Conservation (phyloP, 495 filamentous ascomycete genomes). For the Aspergillus biplanus region DNA sequence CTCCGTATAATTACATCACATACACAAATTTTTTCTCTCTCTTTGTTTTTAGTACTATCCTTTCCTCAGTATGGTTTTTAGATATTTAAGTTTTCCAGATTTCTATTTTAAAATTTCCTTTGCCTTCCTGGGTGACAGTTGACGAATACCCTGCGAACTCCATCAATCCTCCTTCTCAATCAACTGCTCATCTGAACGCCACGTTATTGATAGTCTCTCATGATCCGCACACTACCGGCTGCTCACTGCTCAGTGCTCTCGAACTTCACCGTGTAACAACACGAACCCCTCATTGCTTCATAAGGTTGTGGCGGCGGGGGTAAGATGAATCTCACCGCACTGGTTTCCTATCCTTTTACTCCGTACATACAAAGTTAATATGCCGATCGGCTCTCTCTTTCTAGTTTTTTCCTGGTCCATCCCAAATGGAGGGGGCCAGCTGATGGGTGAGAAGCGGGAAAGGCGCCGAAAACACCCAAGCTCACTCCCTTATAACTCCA, state of each 20-base stretch:
- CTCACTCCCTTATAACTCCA: not conserved
- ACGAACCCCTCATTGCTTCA: not conserved
- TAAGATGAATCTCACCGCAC: not conserved
- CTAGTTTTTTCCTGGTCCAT: too few species aligned
- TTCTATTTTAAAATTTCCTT: not conserved
- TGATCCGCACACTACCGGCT: not conserved
- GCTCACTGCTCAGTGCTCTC: not conserved
- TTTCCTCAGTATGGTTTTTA: not conserved
- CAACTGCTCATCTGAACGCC: conserved; percentile 8
- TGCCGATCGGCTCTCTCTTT: not conserved
- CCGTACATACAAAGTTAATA: not conserved
- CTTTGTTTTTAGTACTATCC: not conserved
- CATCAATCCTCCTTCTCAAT: not conserved
- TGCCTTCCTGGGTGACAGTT: not conserved
- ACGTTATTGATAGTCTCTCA: conserved; percentile 4
- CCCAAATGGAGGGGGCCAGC: too few species aligned
- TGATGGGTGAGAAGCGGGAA: not conserved
- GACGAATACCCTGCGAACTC: conserved; percentile 16
- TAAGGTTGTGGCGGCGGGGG: not conserved
- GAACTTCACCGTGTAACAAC: conserved; percentile 5
- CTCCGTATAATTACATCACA: too few species aligned
- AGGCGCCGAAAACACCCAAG: not conserved
- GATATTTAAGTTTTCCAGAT: not conserved
- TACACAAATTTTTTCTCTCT: not conserved
- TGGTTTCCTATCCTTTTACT: not conserved